Base-by-base conservation (phyloP, 495 filamentous ascomycete species). In the Tuber melanosporum region DNA sequence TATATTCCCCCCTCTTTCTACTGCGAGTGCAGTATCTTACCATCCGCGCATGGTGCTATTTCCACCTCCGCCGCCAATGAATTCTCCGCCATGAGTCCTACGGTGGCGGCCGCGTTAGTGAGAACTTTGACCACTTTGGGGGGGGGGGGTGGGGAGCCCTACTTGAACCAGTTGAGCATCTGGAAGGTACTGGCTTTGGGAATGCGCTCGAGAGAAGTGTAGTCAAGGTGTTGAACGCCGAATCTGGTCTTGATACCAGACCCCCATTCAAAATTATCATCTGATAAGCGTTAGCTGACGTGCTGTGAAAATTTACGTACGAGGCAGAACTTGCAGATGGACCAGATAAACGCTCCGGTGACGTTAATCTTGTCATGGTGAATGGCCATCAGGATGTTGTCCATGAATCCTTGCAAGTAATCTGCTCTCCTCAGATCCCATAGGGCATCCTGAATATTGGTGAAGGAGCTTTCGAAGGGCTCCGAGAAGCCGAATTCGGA, bases 401-500 rank as follows among this genome's bases (percentile, higher is more conserved):
- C 86, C 15, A 87, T 73, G 71, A 83, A 87, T 43, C 80, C 78
- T 76, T 86, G 84, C 73, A 84, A 83, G 80, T 86, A 86, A 77
- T 86, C 85, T 9, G 80, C 79, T 36, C 83, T 81, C 71, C 77
- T 82, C 74, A 84, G 71, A 79, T 86, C 85, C 85, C 85, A 86
- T 7, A 83, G 78, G 20, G 82, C 81, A 71, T 81, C 80, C 42
- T 81, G 75, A 12, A 85, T 66, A 36, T 74, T 84, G n/a, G 79
- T 83, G 52, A 80, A 83, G 9, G 84, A 73, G 10, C 77, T 78
- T 79, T 87, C 86, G 73, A 84, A 85, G 7, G 86, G 86, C 76
- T 87, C 86, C 15, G 86, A 80, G 77, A 86, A 87, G 14, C 86
- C 86, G 75, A 87, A 87, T 76, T 87, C 86, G 1, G 80, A 83